These are phyloP conservation scores for Phylloporus sp. DNA, from an alignment of 768 basidiomycete species.

Conservation along the genomic window DNA sequence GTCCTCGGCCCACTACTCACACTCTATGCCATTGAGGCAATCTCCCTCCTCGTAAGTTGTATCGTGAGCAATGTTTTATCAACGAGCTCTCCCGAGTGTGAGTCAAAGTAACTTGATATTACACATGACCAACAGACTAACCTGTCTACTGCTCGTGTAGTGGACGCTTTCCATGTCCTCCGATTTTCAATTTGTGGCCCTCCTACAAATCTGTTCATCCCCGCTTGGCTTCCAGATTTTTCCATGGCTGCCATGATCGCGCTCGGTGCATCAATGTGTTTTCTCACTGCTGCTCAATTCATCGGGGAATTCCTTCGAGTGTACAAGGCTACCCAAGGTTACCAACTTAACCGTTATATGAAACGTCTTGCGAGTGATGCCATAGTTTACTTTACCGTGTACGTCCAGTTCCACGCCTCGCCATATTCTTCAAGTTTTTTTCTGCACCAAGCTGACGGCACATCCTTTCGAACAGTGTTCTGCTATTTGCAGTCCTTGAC, in stretches of 20 bases:
- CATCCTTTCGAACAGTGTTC: neutral
- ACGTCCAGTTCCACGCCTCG: neutral
- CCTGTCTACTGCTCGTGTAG: neutral
- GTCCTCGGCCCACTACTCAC: neutral
- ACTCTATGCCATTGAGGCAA: neutral
- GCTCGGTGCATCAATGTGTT: too few relatives aligned
- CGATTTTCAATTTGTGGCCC: neutral
- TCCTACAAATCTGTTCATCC: too few relatives aligned
- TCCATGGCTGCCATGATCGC: neutral
- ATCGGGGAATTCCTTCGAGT: neutral
- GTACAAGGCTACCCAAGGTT: neutral
- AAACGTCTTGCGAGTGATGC: too few relatives aligned
- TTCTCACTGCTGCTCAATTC: neutral
- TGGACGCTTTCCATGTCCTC: neutral
- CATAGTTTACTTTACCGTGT: too few relatives aligned
- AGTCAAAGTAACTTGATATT: neutral
- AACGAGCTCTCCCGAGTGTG: neutral
- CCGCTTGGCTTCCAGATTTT: neutral
- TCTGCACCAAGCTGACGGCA: neutral
- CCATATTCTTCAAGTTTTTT: too few relatives aligned
- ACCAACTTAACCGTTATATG: too few relatives aligned
- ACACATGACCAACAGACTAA: too few relatives aligned
- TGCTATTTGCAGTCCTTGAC: neutral
- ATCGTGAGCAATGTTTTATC: too few relatives aligned
- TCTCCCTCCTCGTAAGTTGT: neutral